Conservation (phyloP, 1,284 basidiomycete species). For the Takashimella tepidaria region DNA sequence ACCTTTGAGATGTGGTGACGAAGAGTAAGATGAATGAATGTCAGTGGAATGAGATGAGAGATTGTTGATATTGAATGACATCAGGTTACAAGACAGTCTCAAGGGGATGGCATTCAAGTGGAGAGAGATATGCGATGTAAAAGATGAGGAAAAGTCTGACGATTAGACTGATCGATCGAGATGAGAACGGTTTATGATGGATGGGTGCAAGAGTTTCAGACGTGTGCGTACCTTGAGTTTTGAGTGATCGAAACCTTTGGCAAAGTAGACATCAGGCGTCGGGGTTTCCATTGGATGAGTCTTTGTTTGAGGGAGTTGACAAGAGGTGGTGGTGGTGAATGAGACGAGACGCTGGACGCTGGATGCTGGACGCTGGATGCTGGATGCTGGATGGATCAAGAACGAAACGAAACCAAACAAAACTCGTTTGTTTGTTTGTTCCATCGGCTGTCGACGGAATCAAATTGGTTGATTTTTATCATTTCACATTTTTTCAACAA, state of each 20-base stretch:
- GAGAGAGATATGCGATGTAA: constrained; percentile 1
- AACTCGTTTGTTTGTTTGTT: too few species aligned
- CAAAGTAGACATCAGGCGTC: constrained; percentile 58
- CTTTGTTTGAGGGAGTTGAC: background rate
- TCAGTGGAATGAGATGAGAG: background rate
- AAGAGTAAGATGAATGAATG: constrained; percentile 5
- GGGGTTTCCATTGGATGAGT: constrained; percentile 33
- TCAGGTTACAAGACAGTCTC: too few species aligned
- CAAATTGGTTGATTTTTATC: too few species aligned
- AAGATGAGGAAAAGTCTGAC: background rate
- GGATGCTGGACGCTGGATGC: too few species aligned
- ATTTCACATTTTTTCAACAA: too few species aligned
- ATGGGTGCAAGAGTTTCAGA: background rate
- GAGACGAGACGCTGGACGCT: too few species aligned
- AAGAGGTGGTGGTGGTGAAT: background rate
- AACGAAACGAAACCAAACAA: background rate
- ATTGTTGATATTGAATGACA: too few species aligned
- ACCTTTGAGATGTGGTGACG: constrained; percentile 24
- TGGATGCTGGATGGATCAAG: background rate
- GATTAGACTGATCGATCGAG: background rate
- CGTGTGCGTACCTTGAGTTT: constrained; percentile 54
- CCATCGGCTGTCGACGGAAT: too few species aligned
- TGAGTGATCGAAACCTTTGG: constrained; percentile 73
- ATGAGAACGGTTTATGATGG: background rate
- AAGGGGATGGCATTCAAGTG: too few species aligned